Conservation (phyloP, 2,329 filamentous ascomycete species). For the Claviceps pazoutovae region DNA sequence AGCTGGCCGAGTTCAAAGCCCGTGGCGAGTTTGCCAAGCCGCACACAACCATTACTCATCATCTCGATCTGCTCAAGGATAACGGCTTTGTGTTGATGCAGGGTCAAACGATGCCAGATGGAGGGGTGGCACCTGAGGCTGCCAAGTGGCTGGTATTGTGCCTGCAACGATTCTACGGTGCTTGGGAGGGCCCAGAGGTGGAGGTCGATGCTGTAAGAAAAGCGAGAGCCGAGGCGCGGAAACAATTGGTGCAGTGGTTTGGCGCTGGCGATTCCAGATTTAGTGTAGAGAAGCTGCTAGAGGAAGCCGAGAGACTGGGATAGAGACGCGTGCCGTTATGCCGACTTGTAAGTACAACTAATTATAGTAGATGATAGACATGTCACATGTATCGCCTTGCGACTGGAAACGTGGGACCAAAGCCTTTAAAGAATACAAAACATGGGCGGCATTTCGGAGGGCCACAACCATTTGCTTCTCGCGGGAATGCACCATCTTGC, state of each 20-base stretch:
- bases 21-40: constrained; percentile 80
- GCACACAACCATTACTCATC: constrained; percentile 88
- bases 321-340: constrained; percentile 15
- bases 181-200: constrained; percentile 35
- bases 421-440: too few species aligned
- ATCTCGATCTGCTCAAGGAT: constrained; percentile 61
- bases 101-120: constrained; percentile 61
- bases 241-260: constrained; percentile 68
- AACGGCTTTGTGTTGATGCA: constrained; percentile 78
- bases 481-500: too few species aligned
- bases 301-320: constrained; percentile 73
- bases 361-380: not conserved
- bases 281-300: constrained; percentile 69
- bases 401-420: too few species aligned
- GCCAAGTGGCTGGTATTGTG: constrained; percentile 87
- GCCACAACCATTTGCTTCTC: too few species aligned
- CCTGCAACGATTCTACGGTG: constrained; percentile 84
- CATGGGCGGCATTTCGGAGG: too few species aligned
- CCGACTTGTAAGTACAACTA: too few species aligned
- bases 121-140: constrained; percentile 65
- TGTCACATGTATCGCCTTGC: too few species aligned
- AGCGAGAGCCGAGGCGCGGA: constrained; percentile 48
- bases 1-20: constrained; percentile 83
- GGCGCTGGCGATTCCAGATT: constrained; percentile 64
- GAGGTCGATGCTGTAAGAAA: constrained; percentile 26